Percentiles rank a stretch among this genome's conserved stretches.
Conservation (phyloP, 176 grass and related monocot genomes). For the Eleusine indica region DNA sequence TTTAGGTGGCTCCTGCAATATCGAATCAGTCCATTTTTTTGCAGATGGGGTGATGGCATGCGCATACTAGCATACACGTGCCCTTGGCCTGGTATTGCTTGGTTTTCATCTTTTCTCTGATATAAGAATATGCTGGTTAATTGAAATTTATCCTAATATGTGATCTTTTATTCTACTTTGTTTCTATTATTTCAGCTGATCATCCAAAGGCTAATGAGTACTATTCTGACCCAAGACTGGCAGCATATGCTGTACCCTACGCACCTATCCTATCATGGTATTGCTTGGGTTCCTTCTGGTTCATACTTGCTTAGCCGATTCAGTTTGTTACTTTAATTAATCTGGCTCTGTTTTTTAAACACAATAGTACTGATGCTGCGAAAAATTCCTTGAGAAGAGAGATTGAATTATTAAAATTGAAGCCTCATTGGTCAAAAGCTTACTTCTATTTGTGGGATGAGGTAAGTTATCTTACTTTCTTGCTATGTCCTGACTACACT, state of each 20-base stretch:
- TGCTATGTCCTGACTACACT: constrained; percentile 17
- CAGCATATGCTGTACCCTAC: constrained; percentile 98
- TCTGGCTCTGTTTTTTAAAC: constrained; percentile 31
- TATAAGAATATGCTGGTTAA: constrained; percentile 37
- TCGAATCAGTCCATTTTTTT: constrained; percentile 95
- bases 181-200: constrained; percentile 67
- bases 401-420: constrained; percentile 81
- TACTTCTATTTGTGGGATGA: constrained; percentile 99
- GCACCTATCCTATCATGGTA: constrained; percentile 91
- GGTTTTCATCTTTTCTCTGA: background rate
- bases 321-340: constrained; percentile 24
- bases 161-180: constrained; percentile 31
- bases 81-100: constrained; percentile 87
- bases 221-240: constrained; percentile 94
- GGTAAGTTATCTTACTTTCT: constrained; percentile 50
- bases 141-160: constrained; percentile 24
- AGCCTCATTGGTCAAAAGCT: constrained; percentile 88
- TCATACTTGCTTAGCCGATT: constrained; percentile 36
- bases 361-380: constrained; percentile 70
- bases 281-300: constrained; percentile 32
- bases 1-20: constrained; percentile 98
- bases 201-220: constrained; percentile 92
- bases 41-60: constrained; percentile 99
- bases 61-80: constrained; percentile 95
- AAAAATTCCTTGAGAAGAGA: constrained; percentile 85